Evolutionary conservation across 768 basidiomycete genomes (phyloP), one percentile per base, ranked within the genome.

Genomic region (Auricularia heimuer): DNA sequence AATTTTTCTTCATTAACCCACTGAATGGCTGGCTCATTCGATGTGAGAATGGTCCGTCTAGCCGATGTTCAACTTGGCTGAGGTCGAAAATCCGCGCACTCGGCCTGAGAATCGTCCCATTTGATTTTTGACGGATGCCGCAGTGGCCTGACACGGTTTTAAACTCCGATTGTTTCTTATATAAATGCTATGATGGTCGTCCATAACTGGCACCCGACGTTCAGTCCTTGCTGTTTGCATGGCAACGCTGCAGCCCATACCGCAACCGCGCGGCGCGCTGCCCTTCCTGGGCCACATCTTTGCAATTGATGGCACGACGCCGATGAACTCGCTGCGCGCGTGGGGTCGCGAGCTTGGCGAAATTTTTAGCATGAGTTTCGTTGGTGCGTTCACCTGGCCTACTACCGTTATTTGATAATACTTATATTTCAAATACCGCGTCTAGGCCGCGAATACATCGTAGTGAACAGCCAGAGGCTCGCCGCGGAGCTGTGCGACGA

Each of bases 401-500:
- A 21, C 44, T 51, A 18, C 47, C 47, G 18, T 8, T 4, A 42
- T 14, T 42, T 29, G 29, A 29, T 29, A 2, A 29, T 29, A 29
- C 47, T 16, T 18, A 51, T 10, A 4, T 21, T 0, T 51, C 18
- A 51, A 8, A 21, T 18, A 29, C 2, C 47, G 11, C 47, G 18
- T 18, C 8, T 14, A 51, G 47, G 47, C 14, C 11, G 6, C 10
- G 18, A 8, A 18, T 51, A 12, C 47, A 51, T 77, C 54, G 65
- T 75, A 29, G 71, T 78, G 18, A 77, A 71, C 61, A 74, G 74
- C 7, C 74, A 79, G 51, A 74, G 73, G 21, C 73, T 82, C 6
- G 71, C 74, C n/a, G 75, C 78, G 65, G 79, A 82, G 67, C 70
- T 78, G 2, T 77, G 75, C 44, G 77, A 82, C 67, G 79, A 82